A percentile compares a stretch with the other conserved stretches of the same genome.
These are phyloP conservation scores for Onygenales sp. DNA, from an alignment of 2,329 filamentous ascomycete genomes.

Conservation along the genomic window DNA sequence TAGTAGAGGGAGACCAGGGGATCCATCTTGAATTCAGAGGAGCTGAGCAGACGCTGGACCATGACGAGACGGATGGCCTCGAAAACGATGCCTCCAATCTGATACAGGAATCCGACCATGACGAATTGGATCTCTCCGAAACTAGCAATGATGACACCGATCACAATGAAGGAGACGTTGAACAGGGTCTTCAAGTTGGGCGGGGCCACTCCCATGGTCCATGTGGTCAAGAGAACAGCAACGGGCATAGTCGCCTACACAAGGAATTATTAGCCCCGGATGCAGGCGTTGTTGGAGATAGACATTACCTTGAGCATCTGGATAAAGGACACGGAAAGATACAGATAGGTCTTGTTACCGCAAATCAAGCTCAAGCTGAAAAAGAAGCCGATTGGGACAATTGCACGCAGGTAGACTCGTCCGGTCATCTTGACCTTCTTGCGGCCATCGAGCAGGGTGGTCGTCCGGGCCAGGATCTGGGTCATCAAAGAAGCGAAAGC, in stretches of 20 bases:
- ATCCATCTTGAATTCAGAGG: conserved; percentile 76
- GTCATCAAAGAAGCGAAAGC: conserved; percentile 89
- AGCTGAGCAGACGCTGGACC: conserved; percentile 73
- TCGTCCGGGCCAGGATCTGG: conserved; percentile 84
- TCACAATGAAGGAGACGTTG: conserved; percentile 89
- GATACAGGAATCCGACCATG: conserved; percentile 54
- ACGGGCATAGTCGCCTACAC: conserved; percentile 82
- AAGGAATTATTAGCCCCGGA: not conserved
- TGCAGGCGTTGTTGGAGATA: conserved; percentile 11
- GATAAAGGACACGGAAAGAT: conserved; percentile 92
- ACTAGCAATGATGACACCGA: conserved; percentile 90
- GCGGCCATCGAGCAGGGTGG: conserved; percentile 79
- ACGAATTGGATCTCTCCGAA: conserved; percentile 92
- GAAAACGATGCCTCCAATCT: conserved; percentile 66
- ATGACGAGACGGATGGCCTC: conserved; percentile 76
- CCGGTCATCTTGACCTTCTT: conserved; percentile 97
- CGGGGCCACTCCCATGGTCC: conserved; percentile 74
- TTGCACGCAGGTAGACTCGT: conserved; percentile 82
- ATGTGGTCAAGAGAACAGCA: conserved; percentile 80
- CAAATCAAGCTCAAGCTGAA: conserved; percentile 95
- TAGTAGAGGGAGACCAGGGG: conserved; percentile 83
- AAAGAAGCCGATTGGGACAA: conserved; percentile 89
- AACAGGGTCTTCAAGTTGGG: conserved; percentile 78
- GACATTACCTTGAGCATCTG: conserved; percentile 93
- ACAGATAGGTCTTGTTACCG: conserved; percentile 90